Evolutionary conservation across 352 stramenopile species (phyloP), one percentile per base, ranked within the genome.

Genomic region (Phytophthora foliorum): DNA sequence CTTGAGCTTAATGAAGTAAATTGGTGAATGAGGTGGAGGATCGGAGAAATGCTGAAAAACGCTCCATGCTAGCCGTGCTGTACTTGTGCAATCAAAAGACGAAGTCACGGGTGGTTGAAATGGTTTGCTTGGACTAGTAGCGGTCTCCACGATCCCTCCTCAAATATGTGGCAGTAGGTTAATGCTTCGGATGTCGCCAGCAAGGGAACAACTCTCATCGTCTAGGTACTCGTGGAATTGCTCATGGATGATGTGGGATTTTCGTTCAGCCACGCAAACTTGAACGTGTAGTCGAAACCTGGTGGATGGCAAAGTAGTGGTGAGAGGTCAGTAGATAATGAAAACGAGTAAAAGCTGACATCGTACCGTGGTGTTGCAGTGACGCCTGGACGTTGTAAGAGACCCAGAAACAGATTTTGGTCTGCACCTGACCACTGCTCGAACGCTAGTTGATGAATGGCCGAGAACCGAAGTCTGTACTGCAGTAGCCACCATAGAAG

Each of bases 321-420:
- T 45, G 1, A 44, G 38, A 21, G 5, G 6, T 6, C 38, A 24
- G 17, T 45, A 13, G 17, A 14, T 5, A 0, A 16, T 19, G 16
- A 4, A 45, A 45, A 13, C 7, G 1, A n/a, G 13, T 41, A 41
- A 41, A 31, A 19, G 34, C 5, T 41, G 14, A 7, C 16, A 19
- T 22, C 49, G 10, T 46, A 77, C 74, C 64, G 22, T 69, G 67
- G 17, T 85, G 77, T 5, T 69, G 17, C 1, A 79, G 29, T 4
- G 71, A 58, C 0, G 45, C 57, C n/a, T 80, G 71, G 0, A 82
- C 46, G 11, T 66, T 72, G 55, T 75, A 77, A 10, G 73, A 59
- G 7, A 85, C 59, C 74, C 77, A 78, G 46, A 78, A 72, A 42
- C 72, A 51, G 27, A 81, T 67, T 52, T 75, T 82, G 27, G 41